These are phyloP conservation scores for Mucor indicus DNA, from an alignment of 371 early-diverging fungal genomes.

Conservation along the genomic window DNA sequence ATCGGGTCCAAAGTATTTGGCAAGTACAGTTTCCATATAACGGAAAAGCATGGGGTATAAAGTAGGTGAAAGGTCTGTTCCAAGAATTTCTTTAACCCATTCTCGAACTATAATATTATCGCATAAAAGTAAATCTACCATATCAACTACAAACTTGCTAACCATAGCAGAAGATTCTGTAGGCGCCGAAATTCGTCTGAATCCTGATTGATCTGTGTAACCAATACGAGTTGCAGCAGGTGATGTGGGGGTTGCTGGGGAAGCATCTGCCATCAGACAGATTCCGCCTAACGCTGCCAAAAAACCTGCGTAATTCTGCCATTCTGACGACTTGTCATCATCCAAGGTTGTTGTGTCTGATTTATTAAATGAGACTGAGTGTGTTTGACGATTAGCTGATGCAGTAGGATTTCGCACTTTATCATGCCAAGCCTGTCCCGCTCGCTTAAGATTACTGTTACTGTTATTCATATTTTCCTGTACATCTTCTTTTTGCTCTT, in stretches of 20 bases:
- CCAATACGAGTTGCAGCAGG: constrained; percentile 23
- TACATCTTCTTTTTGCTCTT: constrained; percentile 39
- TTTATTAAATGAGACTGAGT: constrained; percentile 1
- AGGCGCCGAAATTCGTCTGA: constrained; percentile 36
- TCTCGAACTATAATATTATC: constrained; percentile 90
- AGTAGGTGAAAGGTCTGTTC: constrained; percentile 79
- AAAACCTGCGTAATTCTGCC: constrained; percentile 74
- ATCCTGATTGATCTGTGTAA: constrained; percentile 10
- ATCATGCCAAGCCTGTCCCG: constrained; percentile 38
- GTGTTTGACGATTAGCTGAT: constrained; percentile 17
- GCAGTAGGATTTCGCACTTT: constrained; percentile 29
- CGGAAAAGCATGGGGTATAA: constrained; percentile 84
- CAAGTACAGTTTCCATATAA: constrained; percentile 74
- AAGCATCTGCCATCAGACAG: constrained; percentile 49
- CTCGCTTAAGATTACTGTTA: constrained; percentile 12
- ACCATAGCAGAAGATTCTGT: constrained; percentile 63
- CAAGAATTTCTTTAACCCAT: constrained; percentile 85
- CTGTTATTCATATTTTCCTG: constrained; percentile 9
- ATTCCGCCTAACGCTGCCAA: constrained; percentile 68
- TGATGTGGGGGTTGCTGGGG: constrained; percentile 30
- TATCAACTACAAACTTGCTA: constrained; percentile 80
- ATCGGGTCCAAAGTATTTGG: constrained; percentile 73
- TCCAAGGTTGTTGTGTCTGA: constrained; percentile 23
- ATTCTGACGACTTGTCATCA: constrained; percentile 50
- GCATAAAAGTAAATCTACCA: constrained; percentile 81